Evolutionary conservation across 2,329 filamentous ascomycete genomes (phyloP), one percentile per base, ranked within the genome.

Genomic region (Zopfia rhizophila): DNA sequence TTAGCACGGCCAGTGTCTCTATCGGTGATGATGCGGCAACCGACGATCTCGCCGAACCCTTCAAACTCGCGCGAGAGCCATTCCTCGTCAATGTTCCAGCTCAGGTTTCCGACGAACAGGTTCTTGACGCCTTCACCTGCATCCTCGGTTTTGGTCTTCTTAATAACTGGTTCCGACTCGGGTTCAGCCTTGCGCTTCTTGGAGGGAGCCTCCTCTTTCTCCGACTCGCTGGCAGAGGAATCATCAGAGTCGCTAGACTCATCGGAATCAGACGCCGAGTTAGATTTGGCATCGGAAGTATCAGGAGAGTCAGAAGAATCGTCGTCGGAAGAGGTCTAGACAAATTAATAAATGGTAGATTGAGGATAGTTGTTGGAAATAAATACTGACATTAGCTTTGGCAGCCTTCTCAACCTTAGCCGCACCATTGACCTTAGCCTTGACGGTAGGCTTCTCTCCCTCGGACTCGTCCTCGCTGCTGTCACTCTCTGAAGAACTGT

Each of bases 61-160:
- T 91, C 84, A 78, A 97, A 96, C 72, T 93, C 88, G 63, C 87
- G 82, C 58, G 83, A 81, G 55, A 97, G 85, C 76, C 84, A 84
- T 56, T 91, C 85, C 73, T 96, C 92, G 61, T 95, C 90, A 40
- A 96, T 80, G 69, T 87, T 90, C 91, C 91, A 97, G 75, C 89
- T 91, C 55, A 97, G 81, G 79, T 91, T 93, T 61, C 92, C 92
- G 57, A 91, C 85, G 74, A 96, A 97, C 41, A 97, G 85, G 65
- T 91, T 96, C 58, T 78, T 78, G 63, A 78, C 73, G 47, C 79
- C 70, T 43, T 75, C 72, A 38, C 68, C 72, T 32, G 72, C 68
- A 29, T 69, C 73, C 45, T 85, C 82, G 24, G 79, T 81, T 81
- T 88, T 89, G 68, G 77, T 75, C 80, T 89, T 89, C 83, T 90